These are phyloP conservation scores for Acidomyces sp. DNA, from an alignment of 495 filamentous ascomycete genomes.

Conservation along the genomic window DNA sequence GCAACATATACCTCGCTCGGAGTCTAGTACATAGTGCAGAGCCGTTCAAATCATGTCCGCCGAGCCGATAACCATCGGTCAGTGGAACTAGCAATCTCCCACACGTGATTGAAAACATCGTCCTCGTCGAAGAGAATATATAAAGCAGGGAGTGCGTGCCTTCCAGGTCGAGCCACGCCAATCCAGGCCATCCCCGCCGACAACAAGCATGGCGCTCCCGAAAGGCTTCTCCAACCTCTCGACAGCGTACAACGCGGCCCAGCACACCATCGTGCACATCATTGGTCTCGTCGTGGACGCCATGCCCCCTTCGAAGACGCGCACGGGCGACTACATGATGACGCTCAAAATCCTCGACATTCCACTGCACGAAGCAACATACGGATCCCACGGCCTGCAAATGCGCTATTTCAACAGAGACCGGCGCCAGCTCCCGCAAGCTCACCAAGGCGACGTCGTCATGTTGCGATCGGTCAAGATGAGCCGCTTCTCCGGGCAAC, in stretches of 20 bases:
- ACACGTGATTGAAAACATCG: too few relatives aligned
- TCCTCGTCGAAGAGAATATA: too few relatives aligned
- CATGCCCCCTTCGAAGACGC: constrained; percentile 26
- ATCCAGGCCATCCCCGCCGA: too few relatives aligned
- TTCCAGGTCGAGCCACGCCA: too few relatives aligned
- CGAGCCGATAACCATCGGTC: too few relatives aligned
- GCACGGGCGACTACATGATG: constrained; percentile 10
- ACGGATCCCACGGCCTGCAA: constrained; percentile 10
- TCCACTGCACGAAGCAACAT: background rate
- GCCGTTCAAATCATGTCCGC: too few relatives aligned
- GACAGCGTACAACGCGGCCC: constrained; percentile 8
- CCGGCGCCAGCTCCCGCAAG: constrained; percentile 15
- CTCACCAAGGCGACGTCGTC: constrained; percentile 24
- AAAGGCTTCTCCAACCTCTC: constrained; percentile 13
- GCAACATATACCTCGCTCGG: background rate
- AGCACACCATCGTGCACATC: constrained; percentile 13
- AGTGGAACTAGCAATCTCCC: too few relatives aligned
- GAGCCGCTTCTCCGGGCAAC: background rate
- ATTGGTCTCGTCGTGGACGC: constrained; percentile 35
- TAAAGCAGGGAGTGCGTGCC: too few relatives aligned
- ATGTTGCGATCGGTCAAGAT: constrained; percentile 22
- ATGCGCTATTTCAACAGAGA: constrained; percentile 19
- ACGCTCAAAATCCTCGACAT: constrained; percentile 22
- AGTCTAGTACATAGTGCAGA: too few relatives aligned
- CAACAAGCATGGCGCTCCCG: constrained; percentile 17